Base-by-base conservation (phyloP, 208 protist genomes). In the Leishmania martiniquensis region DNA sequence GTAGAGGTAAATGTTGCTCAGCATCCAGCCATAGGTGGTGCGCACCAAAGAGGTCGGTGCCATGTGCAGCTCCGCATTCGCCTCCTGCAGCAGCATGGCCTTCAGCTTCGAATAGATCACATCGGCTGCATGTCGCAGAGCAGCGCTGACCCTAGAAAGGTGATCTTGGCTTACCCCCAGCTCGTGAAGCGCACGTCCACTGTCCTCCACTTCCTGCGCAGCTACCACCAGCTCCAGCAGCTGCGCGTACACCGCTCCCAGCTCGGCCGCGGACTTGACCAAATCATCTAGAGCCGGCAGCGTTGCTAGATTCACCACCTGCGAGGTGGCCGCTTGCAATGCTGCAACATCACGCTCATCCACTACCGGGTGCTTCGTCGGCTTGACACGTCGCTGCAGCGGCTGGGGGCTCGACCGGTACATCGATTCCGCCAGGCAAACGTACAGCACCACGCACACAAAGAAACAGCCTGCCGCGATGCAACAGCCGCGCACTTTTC, bases 1-100 rank as follows among this genome's bases (percentile, higher is more conserved):
- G 51, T 91, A 82, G 0, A 91, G 68, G 60, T 93, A 85, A 77
- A 75, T 3, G 83, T 78, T 22, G 78, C 76, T n/a, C 81, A 79
- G 79, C 66, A 83, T 75, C 79, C 79, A 83, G 34, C 81, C 62
- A 55, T 78, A 59, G 25, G 20, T 86, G 39, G 76, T 86, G 15
- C 83, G 82, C 37, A 85, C 74, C 5, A 93, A 72, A 1, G 72
- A 77, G 13, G 67, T 78, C 6, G 83, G 78, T 0, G 84, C 65
- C 60, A 80, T 63, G 7, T 72, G 70, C 20, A 93, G 72, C 62
- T 79, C 68, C 1, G 77, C 77, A 20, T 78, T 55, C 17, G 67
- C 42, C 47, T 73, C 65, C 42, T 80, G 57, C 32, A 86, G 77
- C 32, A 92, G 72, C 76, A 92, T 90, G 7, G 73, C 72, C 45